phyloP scores from a whole-genome alignment of 106 monocot genomes.

The Hemerocallis citrina region DNA sequence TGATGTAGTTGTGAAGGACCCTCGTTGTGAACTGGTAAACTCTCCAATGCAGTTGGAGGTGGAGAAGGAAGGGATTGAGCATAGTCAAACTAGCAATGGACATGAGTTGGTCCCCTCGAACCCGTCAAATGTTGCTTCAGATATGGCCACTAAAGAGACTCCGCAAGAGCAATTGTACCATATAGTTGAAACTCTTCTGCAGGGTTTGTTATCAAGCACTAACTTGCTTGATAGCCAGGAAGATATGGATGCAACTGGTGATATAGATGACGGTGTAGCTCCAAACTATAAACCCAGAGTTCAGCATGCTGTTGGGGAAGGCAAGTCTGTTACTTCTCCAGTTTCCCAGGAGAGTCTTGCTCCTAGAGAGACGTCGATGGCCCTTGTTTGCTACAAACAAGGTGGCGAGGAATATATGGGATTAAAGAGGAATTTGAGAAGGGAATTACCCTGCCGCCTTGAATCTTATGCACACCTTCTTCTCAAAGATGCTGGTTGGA shows the following conservation, averaged over 20 bases:
- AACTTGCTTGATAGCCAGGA: conserved; percentile 9
- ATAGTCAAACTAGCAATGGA: not conserved
- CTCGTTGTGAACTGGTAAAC: not conserved
- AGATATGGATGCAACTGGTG: conserved; percentile 2
- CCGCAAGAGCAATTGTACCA: not conserved
- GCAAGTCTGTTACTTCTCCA: conserved; percentile 16
- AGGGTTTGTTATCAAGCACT: conserved; percentile 27
- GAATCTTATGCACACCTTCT: conserved; percentile 55
- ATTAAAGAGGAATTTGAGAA: conserved; percentile 13
- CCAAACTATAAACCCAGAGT: conserved; percentile 3
- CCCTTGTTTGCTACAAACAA: not conserved
- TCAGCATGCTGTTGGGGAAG: conserved; percentile 7
- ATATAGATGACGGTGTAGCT: not conserved
- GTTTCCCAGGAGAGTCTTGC: conserved; percentile 29
- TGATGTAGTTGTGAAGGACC: not conserved
- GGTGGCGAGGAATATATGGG: not conserved
- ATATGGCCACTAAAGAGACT: not conserved
- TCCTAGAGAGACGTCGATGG: conserved; percentile 7
- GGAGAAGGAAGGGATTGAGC: not conserved
- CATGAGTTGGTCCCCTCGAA: not conserved
- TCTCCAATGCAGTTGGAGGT: not conserved
- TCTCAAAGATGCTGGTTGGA: conserved; percentile 63
- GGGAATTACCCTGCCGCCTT: conserved; percentile 42
- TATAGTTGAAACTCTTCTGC: conserved; percentile 32
- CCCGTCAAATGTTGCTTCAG: not conserved